Conservation (phyloP, 345 rosid genomes). For the Camelina laxa region DNA sequence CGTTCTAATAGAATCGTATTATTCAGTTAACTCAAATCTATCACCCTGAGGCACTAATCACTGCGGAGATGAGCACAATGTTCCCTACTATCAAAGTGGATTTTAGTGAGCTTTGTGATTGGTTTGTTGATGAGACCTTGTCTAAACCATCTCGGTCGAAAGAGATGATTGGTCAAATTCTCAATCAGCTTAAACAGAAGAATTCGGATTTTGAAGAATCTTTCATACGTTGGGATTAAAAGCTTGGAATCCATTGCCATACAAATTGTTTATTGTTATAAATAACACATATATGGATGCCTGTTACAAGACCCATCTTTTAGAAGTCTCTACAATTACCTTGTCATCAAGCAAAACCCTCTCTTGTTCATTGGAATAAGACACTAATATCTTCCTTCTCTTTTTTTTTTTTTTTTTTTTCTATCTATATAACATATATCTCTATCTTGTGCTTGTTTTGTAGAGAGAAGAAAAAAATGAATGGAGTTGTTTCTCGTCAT, state of each 20-base stretch:
- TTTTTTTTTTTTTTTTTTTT: too few relatives aligned
- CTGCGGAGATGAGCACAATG: constrained; percentile 89
- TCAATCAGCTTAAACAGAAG: constrained; percentile 29
- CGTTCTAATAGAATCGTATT: too few relatives aligned
- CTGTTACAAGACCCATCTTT: too few relatives aligned
- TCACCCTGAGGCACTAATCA: constrained; percentile 79
- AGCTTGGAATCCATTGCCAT: background rate
- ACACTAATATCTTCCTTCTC: too few relatives aligned
- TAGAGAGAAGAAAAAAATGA: constrained; percentile 42
- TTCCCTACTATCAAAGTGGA: too few relatives aligned
- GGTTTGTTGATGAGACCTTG: constrained; percentile 64
- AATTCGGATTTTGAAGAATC: constrained; percentile 3
- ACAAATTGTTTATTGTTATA: background rate
- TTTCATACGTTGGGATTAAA: constrained; percentile 17
- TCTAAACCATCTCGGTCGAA: constrained; percentile 49
- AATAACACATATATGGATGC: too few relatives aligned
- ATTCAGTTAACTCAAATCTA: too few relatives aligned
- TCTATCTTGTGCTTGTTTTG: too few relatives aligned
- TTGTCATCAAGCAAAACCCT: too few relatives aligned
- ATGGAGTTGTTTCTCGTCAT: constrained; percentile 41
- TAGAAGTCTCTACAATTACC: too few relatives aligned
- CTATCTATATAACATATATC: too few relatives aligned
- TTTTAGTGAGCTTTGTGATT: constrained; percentile 54
- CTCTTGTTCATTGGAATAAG: too few relatives aligned
- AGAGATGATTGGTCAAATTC: constrained; percentile 61